Evolutionary conservation across 441 rosid species (phyloP).

Genomic region (Adansonia gregorii): DNA sequence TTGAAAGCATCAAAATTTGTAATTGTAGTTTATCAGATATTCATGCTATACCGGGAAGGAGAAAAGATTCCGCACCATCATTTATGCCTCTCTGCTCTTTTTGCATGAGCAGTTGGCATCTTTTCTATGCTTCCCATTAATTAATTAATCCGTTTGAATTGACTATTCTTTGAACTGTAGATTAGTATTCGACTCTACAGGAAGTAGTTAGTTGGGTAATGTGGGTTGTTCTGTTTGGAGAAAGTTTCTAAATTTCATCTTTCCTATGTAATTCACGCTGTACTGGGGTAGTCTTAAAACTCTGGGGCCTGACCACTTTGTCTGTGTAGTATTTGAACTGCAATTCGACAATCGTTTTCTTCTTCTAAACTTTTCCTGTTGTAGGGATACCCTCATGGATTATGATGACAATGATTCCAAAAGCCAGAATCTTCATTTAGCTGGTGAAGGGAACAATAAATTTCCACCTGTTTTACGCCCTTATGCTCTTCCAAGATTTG

Average conservation of each 20-base stretch:
- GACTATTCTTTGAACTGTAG: neutral
- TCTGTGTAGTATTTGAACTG: constrained; percentile 22
- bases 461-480: constrained; percentile 76
- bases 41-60: neutral
- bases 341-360: neutral
- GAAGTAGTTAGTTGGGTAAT: constrained; percentile 6
- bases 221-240: neutral
- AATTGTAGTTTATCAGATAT: neutral
- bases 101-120: neutral
- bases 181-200: neutral
- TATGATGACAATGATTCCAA: constrained; percentile 98
- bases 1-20: neutral
- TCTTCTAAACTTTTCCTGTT: constrained; percentile 26
- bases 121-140: neutral
- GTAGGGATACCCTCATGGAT: constrained; percentile 95
- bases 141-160: neutral
- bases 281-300: constrained; percentile 21
- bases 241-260: neutral
- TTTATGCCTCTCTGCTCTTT: neutral
- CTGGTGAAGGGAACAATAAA: constrained; percentile 84
- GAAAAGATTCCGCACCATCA: neutral
- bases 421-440: constrained; percentile 88
- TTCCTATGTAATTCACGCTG: neutral
- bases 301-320: constrained; percentile 14
- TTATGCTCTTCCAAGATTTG: constrained; percentile 91